phyloP scores from a whole-genome alignment of 2,329 filamentous ascomycete species.

The Beauveria varroae region DNA sequence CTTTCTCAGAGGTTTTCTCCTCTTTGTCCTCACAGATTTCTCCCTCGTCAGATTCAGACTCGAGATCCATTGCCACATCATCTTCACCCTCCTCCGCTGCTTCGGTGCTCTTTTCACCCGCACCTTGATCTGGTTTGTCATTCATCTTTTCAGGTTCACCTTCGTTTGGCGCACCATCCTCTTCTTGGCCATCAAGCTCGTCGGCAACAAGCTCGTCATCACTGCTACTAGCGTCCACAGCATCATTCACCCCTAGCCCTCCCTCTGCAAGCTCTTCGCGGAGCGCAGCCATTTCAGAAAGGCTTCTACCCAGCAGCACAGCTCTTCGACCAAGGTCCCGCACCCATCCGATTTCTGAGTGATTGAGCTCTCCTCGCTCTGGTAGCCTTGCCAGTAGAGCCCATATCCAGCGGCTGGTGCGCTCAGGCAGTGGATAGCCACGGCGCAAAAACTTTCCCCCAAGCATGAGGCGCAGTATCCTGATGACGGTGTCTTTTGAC shows the following conservation, averaged over 20 bases:
- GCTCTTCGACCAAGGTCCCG: slow-evolving; percentile 75
- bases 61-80: slow-evolving; percentile 37
- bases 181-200: slow-evolving; percentile 18
- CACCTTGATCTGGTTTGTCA: slow-evolving; percentile 7
- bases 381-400: slow-evolving; percentile 68
- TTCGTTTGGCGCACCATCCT: slow-evolving; percentile 17
- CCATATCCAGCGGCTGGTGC: slow-evolving; percentile 80
- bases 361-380: slow-evolving; percentile 65
- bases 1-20: slow-evolving; percentile 7
- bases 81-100: slow-evolving; percentile 19
- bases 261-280: slow-evolving; percentile 34
- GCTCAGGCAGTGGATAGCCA: slow-evolving; percentile 51
- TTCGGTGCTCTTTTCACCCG: slow-evolving; percentile 14
- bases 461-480: slow-evolving; percentile 59
- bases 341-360: slow-evolving; percentile 67
- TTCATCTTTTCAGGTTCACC: slow-evolving; percentile 18
- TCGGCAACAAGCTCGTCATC: slow-evolving; percentile 30
- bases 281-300: slow-evolving; percentile 45
- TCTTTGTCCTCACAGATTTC: slow-evolving; percentile 24
- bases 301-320: slow-evolving; percentile 48
- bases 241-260: slow-evolving; percentile 35
- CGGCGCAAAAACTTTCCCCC: slow-evolving; percentile 55
- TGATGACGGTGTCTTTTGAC: slow-evolving; percentile 57
- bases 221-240: slow-evolving; percentile 38
- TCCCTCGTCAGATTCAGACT: slow-evolving; percentile 30